These are phyloP conservation scores for Lactarius sanguifluus DNA, from an alignment of 768 basidiomycete species.

Conservation along the genomic window DNA sequence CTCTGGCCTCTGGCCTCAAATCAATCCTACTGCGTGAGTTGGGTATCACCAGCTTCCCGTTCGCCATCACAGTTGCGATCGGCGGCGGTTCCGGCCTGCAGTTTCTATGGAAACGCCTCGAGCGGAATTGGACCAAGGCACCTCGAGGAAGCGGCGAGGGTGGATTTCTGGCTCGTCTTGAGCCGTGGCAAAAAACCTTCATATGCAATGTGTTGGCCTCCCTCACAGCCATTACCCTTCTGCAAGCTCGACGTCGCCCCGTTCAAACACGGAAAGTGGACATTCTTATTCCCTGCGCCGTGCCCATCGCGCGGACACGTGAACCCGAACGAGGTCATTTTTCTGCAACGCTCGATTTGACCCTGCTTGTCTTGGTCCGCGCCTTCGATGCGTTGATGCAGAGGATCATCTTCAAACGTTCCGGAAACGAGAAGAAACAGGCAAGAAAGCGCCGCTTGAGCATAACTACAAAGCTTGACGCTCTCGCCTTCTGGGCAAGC, in stretches of 20 bases:
- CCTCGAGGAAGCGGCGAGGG: background rate
- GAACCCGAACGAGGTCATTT: slow-evolving; percentile 18
- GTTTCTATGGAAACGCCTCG: slow-evolving; percentile 42
- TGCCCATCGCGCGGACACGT: slow-evolving; percentile 20
- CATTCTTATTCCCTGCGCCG: slow-evolving; percentile 34
- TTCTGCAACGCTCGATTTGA: slow-evolving; percentile 68
- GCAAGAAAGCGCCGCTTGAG: slow-evolving; percentile 36
- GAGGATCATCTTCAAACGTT: slow-evolving; percentile 41
- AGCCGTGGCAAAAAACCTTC: slow-evolving; percentile 53
- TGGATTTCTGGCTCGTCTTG: slow-evolving; percentile 25
- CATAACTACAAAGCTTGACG: slow-evolving; percentile 56
- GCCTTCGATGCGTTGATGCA: slow-evolving; percentile 66
- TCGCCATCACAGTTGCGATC: slow-evolving; percentile 60
- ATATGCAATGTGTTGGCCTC: slow-evolving; percentile 58
- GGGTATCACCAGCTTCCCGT: slow-evolving; percentile 64
- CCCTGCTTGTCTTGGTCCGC: slow-evolving; percentile 64
- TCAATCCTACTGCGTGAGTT: slow-evolving; percentile 56
- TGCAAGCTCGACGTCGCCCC: slow-evolving; percentile 51
- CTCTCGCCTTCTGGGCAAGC: slow-evolving; percentile 72
- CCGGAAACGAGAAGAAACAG: slow-evolving; percentile 34
- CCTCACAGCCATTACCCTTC: slow-evolving; percentile 52
- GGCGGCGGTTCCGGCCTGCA: slow-evolving; percentile 62
- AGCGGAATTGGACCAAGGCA: slow-evolving; percentile 21
- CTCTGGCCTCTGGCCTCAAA: slow-evolving; percentile 32
- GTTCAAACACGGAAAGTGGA: slow-evolving; percentile 33